Percentiles rank a stretch among this genome's conserved stretches.
Evolutionary conservation across 495 filamentous ascomycete genomes (phyloP).

Genomic region (Ramalina intermedia): DNA sequence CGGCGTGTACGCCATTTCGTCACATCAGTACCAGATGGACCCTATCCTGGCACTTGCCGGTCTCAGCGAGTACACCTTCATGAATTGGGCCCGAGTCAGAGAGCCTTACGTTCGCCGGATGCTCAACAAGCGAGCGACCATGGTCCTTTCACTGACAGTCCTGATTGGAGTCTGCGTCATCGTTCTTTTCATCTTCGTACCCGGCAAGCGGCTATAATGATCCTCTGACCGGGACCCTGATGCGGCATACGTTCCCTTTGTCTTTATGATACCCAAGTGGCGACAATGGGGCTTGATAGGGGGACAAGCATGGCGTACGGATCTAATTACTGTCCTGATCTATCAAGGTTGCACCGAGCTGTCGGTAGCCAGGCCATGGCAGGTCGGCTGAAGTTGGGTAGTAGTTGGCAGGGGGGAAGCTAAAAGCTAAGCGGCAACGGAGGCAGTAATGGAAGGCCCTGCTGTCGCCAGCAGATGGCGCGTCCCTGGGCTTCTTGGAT

Average conservation of each 20-base stretch:
- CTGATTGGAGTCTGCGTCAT: slow-evolving; percentile 62
- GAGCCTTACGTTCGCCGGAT: slow-evolving; percentile 82
- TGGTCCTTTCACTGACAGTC: slow-evolving; percentile 56
- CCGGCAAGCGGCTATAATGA: slow-evolving; percentile 64
- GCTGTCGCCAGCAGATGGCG: too few species aligned
- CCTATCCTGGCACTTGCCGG: slow-evolving; percentile 80
- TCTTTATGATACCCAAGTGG: too few species aligned
- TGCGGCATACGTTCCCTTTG: too few species aligned
- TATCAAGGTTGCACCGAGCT: too few species aligned
- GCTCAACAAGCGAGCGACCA: slow-evolving; percentile 62
- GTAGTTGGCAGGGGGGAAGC: too few species aligned
- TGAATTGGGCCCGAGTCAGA: slow-evolving; percentile 69
- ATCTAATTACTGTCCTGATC: too few species aligned
- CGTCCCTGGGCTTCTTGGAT: not conserved
- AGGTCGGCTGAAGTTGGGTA: too few species aligned
- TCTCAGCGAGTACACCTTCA: slow-evolving; percentile 87
- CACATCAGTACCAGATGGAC: slow-evolving; percentile 89
- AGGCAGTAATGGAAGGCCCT: too few species aligned
- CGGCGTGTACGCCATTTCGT: slow-evolving; percentile 72
- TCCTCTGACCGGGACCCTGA: not conserved
- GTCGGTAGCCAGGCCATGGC: too few species aligned
- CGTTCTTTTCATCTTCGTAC: slow-evolving; percentile 82
- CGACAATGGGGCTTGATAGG: too few species aligned
- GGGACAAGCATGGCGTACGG: too few species aligned
- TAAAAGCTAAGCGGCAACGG: too few species aligned